phyloP scores from a whole-genome alignment of 306 rosid species.

The Neltuma alba region DNA sequence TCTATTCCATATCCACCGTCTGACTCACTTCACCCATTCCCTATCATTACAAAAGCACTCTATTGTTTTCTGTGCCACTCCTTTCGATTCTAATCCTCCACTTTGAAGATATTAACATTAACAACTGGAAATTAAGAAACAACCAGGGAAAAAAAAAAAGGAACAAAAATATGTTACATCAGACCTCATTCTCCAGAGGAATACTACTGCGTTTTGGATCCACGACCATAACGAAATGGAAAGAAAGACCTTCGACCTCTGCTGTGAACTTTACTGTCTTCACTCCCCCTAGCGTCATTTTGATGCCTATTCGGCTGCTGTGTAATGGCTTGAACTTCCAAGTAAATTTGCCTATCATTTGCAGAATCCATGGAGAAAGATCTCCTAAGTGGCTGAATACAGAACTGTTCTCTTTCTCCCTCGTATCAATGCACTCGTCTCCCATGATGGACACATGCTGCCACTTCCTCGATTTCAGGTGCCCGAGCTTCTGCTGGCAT shows the following conservation, averaged over 20 bases:
- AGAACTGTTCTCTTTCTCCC: slow-evolving; percentile 65
- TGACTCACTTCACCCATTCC: slow-evolving; percentile 16
- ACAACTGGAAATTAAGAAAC: slow-evolving; percentile 23
- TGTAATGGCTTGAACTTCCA: slow-evolving; percentile 50
- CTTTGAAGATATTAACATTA: slow-evolving; percentile 22
- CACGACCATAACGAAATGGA: slow-evolving; percentile 58
- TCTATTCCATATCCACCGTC: slow-evolving; percentile 28
- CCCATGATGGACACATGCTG: slow-evolving; percentile 66
- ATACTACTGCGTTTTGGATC: slow-evolving; percentile 48
- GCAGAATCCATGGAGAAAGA: slow-evolving; percentile 83
- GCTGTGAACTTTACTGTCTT: slow-evolving; percentile 47
- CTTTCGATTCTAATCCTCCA: background rate
- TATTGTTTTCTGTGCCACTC: slow-evolving; percentile 9
- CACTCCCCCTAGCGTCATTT: slow-evolving; percentile 44
- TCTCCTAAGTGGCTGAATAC: slow-evolving; percentile 62
- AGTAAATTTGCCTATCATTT: slow-evolving; percentile 51
- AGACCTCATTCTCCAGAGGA: slow-evolving; percentile 50
- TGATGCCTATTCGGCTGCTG: slow-evolving; percentile 30
- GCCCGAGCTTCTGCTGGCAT: slow-evolving; percentile 35
- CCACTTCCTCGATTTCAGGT: slow-evolving; percentile 48
- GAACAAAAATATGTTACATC: slow-evolving; percentile 16
- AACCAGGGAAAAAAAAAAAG: background rate
- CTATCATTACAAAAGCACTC: slow-evolving; percentile 34
- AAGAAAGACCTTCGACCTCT: slow-evolving; percentile 60
- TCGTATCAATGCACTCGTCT: slow-evolving; percentile 68